These are phyloP conservation scores for Dillenia turbinata DNA, from an alignment of 164 flowering plant species.

Conservation along the genomic window DNA sequence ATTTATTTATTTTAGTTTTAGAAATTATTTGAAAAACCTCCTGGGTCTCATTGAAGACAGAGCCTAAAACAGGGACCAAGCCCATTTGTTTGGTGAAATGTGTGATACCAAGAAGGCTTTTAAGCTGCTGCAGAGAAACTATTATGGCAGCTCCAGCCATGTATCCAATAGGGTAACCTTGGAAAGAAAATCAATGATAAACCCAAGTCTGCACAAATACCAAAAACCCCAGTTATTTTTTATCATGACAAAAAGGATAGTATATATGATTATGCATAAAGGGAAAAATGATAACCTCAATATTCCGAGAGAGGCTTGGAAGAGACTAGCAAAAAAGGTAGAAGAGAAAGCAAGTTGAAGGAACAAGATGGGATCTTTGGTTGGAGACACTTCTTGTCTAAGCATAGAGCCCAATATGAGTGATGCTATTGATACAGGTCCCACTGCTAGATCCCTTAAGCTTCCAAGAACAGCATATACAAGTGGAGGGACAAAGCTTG, in stretches of 20 bases:
- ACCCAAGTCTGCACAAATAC: conserved; percentile 68
- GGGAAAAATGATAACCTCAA: conserved; percentile 46
- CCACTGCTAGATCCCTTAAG: conserved; percentile 87
- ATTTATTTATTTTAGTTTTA: neutral
- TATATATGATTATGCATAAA: neutral
- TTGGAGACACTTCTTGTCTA: conserved; percentile 64
- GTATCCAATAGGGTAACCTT: conserved; percentile 87
- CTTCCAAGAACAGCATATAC: conserved; percentile 89
- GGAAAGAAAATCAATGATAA: conserved; percentile 86
- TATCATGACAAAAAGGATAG: neutral
- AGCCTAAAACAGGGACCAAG: conserved; percentile 67
- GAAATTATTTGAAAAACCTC: conserved; percentile 45
- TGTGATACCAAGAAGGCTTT: conserved; percentile 76
- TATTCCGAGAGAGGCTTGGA: conserved; percentile 85
- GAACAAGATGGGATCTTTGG: conserved; percentile 53
- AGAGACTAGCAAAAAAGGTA: conserved; percentile 86
- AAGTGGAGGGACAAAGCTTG: conserved; percentile 93
- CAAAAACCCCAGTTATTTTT: neutral
- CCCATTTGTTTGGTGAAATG: conserved; percentile 89
- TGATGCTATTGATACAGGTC: conserved; percentile 95
- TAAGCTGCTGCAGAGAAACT: conserved; percentile 91
- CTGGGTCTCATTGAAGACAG: conserved; percentile 59
- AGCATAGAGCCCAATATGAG: conserved; percentile 87
- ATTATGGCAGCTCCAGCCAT: conserved; percentile 99
- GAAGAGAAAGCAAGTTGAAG: conserved; percentile 84